phyloP scores from a whole-genome alignment of 2,329 filamentous ascomycete species.

The Coleophoma eucalyptorum region DNA sequence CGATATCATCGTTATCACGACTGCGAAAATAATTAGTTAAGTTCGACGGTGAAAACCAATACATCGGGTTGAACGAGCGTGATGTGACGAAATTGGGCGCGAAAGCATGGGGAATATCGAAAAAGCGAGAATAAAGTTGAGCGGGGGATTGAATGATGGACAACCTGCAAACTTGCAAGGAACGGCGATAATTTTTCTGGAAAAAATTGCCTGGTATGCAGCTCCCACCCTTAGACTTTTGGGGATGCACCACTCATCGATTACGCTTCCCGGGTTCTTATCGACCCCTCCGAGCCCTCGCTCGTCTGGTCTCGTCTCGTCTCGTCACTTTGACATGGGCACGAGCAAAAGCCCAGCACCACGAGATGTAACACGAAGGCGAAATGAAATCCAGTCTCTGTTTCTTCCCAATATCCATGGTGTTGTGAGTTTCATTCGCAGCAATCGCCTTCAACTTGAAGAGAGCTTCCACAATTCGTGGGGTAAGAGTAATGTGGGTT shows the following conservation, averaged over 20 bases:
- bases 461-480: too few relatives aligned
- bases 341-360: background rate
- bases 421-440: too few relatives aligned
- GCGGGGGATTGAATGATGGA: background rate
- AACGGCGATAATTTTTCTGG: background rate
- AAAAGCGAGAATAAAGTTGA: too few relatives aligned
- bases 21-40: slow-evolving; percentile 22
- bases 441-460: too few relatives aligned
- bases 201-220: slow-evolving; percentile 9
- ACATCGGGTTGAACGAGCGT: background rate
- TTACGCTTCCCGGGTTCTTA: slow-evolving; percentile 13
- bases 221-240: slow-evolving; percentile 3
- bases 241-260: slow-evolving; percentile 15
- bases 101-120: too few relatives aligned
- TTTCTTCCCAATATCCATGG: background rate
- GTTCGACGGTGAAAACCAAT: slow-evolving; percentile 9
- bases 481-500: too few relatives aligned
- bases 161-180: background rate
- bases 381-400: too few relatives aligned
- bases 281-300: slow-evolving; percentile 13
- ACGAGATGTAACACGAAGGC: too few relatives aligned
- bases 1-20: slow-evolving; percentile 68
- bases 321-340: slow-evolving; percentile 19
- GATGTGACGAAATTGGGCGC: background rate
- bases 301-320: too few relatives aligned